phyloP scores from a whole-genome alignment of 164 flowering plant species.

The Annona squamosa region DNA sequence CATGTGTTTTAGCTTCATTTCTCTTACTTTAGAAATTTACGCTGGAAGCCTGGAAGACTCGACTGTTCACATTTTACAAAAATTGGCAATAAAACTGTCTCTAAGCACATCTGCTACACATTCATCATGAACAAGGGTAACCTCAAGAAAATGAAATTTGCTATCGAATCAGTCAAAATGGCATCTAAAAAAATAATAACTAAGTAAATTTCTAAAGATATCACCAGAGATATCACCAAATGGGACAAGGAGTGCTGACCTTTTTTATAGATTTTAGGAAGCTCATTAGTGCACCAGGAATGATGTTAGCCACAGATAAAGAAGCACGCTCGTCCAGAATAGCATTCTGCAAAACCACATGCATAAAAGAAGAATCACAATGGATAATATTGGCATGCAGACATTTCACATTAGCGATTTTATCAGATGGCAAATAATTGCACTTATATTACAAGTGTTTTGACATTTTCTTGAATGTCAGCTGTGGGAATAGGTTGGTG shows the following conservation, averaged over 20 bases:
- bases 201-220: not conserved
- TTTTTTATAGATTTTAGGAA: slow-evolving; percentile 52
- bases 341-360: slow-evolving; percentile 39
- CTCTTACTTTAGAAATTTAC: not conserved
- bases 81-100: not conserved
- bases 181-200: not conserved
- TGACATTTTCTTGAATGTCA: not conserved
- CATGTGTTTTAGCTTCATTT: not conserved
- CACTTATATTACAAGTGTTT: not conserved
- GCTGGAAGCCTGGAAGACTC: not conserved
- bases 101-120: not conserved
- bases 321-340: slow-evolving; percentile 85
- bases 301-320: slow-evolving; percentile 55
- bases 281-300: slow-evolving; percentile 60
- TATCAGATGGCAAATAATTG: not conserved
- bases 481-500: not conserved
- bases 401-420: too few relatives aligned
- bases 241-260: slow-evolving; percentile 27
- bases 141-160: not conserved
- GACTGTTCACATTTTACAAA: not conserved
- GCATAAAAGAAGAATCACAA: not conserved
- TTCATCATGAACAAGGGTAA: not conserved
- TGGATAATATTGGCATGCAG: not conserved
- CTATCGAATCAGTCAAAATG: not conserved
- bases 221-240: not conserved